Evolutionary conservation across 192 early-diverging fungal species (phyloP), one percentile per base, ranked within the genome.

Genomic region (Backusella tarrabulga): DNA sequence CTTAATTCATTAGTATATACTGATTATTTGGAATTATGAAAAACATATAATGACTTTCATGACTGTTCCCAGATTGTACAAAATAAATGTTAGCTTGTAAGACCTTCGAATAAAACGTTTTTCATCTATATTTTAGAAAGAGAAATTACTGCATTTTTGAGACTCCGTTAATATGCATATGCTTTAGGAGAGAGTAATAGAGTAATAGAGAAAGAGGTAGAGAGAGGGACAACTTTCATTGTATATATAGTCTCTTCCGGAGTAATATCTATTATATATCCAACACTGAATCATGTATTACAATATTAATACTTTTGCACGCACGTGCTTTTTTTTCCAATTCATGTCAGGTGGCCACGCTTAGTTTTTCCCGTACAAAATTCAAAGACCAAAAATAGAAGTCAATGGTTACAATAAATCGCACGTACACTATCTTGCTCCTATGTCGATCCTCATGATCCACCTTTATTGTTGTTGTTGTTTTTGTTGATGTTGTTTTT

Each of bases 11-110:
- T 56, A 23, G 1, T n/a, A 56, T 56, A n/a, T 63, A 29, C 9
- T 12, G 26, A 3, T 4, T 12, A 12, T 1, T 26, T 26, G 8
- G 29, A 29, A 29, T 29, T 12, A 63, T 63, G n/a, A 14, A 63
- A 63, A 29, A 9, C 9, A 63, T 63, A 7, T 44, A 19, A 6
- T 50, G 1, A 19, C 42, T 44, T 44, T 44, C 15, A 50, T 50
- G 46, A 50, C 19, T 50, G 46, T n/a, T 50, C 46, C 19, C 12
- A 63, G 56, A 63, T 23, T 63, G n/a, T n/a, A 63, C 56, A 63
- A 63, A 63, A 63, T 63, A 63, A 63, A 63, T 63, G 56, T 29
- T 63, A 29, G 56, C 21, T 63, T 63, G 56, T 63, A 63, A 63
- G 56, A 63, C 56, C 56, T 29, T 63, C 56, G 19, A 50, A 50